A percentile compares a stretch with the other conserved stretches of the same genome.
Evolutionary conservation across 2,329 filamentous ascomycete genomes (phyloP).

Genomic region (Leptodontidium sp.): DNA sequence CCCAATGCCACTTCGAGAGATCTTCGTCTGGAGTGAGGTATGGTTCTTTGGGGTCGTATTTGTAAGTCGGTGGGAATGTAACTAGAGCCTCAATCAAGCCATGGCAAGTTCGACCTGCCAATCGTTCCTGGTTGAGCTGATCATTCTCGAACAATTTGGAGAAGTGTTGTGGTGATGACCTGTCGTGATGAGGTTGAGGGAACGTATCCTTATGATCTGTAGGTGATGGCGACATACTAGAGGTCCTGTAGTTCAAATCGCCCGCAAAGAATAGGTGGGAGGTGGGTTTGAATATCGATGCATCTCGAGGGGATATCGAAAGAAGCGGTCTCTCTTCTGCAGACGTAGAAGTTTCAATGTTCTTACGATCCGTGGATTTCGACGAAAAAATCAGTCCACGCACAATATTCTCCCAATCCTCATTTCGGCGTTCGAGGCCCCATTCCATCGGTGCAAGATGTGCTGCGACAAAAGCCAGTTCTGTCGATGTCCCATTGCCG

Average conservation of each 20-base stretch:
- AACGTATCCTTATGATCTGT: conserved; percentile 62
- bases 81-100: conserved; percentile 79
- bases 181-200: conserved; percentile 64
- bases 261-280: conserved; percentile 87
- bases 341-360: conserved; percentile 31
- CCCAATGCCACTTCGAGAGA: conserved; percentile 72
- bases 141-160: conserved; percentile 74
- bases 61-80: conserved; percentile 91
- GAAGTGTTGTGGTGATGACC: conserved; percentile 67
- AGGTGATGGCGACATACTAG: conserved; percentile 67
- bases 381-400: conserved; percentile 78
- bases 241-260: conserved; percentile 94
- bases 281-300: conserved; percentile 76
- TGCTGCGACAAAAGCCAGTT: conserved; percentile 85
- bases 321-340: conserved; percentile 53
- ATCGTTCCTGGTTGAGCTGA: conserved; percentile 79
- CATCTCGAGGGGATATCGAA: conserved; percentile 51
- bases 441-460: conserved; percentile 91
- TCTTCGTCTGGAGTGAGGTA: conserved; percentile 50
- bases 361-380: conserved; percentile 37
- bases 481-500: conserved; percentile 54
- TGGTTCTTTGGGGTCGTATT: conserved; percentile 67
- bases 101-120: conserved; percentile 76
- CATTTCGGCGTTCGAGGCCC: conserved; percentile 77
- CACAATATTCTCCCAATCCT: conserved; percentile 88